Conservation (phyloP, 345 rosid species). For the Corchorus olitorius region DNA sequence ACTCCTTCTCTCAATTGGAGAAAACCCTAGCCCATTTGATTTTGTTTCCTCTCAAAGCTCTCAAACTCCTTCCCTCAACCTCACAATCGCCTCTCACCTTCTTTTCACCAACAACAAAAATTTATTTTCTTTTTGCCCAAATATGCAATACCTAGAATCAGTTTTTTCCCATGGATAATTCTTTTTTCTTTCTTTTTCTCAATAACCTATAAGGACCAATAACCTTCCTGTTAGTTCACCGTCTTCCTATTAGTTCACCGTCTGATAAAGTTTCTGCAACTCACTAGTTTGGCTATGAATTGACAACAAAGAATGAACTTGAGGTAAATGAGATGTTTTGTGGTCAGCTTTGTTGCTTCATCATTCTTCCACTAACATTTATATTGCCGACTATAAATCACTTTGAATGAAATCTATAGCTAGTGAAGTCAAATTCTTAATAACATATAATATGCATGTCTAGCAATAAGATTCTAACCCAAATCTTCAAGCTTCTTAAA, state of each 20-base stretch:
- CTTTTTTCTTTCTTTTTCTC: background rate
- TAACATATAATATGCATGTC: background rate
- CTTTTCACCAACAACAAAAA: background rate
- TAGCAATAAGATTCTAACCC: too few relatives aligned
- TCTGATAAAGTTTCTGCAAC: background rate
- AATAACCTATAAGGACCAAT: background rate
- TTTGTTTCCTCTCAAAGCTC: too few relatives aligned
- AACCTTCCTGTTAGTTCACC: too few relatives aligned
- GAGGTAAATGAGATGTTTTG: slow-evolving; percentile 8
- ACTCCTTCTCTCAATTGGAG: background rate
- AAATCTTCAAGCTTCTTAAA: background rate
- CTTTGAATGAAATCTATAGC: slow-evolving; percentile 9
- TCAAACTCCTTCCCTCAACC: background rate
- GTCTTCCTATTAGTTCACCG: too few relatives aligned
- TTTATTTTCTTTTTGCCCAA: background rate
- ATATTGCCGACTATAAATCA: background rate
- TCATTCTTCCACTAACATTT: background rate
- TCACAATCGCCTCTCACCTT: background rate
- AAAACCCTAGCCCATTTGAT: background rate
- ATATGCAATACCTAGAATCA: background rate
- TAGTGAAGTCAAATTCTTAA: background rate
- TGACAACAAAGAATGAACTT: slow-evolving; percentile 2
- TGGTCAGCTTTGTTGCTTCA: background rate
- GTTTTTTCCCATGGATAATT: background rate
- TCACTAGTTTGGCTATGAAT: slow-evolving; percentile 2